Evolutionary conservation across 176 grass and related monocot species (phyloP), one percentile per base, ranked within the genome.

Genomic region (Oryza glaberrima): DNA sequence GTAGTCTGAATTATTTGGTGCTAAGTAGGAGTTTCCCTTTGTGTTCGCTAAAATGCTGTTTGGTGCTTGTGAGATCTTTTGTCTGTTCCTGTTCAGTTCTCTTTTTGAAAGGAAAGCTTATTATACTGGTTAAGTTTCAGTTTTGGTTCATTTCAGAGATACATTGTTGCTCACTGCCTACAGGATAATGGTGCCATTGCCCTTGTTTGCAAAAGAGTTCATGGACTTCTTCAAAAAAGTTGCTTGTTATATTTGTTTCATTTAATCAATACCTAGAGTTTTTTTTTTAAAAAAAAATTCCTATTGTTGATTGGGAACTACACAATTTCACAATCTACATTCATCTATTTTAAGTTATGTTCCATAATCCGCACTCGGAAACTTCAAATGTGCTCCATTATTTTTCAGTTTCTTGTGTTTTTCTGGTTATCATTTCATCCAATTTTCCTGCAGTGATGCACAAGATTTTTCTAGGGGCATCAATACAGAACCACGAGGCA

Each of bases 391-490:
- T 56, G 25, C 23, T 88, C 35, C 67, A 44, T 66, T 54, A 19
- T 69, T 71, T 45, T 6, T 1, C 20, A 52, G n/a, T 36, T 82
- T 14, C 44, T 69, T 72, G 70, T 44, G 6, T 11, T 82, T 72
- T 72, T 34, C 19, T 70, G 13, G 9, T 77, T 23, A 32, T 71
- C 35, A 72, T 82, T 82, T 52, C n/a, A 9, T 65, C 19, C 45
- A 11, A 28, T 14, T 72, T 72, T 61, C 13, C 26, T 78, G 68
- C 73, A 81, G 73, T 19, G 7, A 2, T 34, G 54, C 74, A 78
- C 54, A 68, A 34, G 19, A 73, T 73, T 61, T 77, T 86, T 73
- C 13, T 67, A 48, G 69, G 67, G 35, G 67, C 72, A 58, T 58
- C 66, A 43, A 70, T 38, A 36, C 58, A 7, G 35, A 51, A 60